Evolutionary conservation across 2,329 filamentous ascomycete genomes (phyloP), one percentile per base, ranked within the genome.

Genomic region (Sclerotinia spermophila): DNA sequence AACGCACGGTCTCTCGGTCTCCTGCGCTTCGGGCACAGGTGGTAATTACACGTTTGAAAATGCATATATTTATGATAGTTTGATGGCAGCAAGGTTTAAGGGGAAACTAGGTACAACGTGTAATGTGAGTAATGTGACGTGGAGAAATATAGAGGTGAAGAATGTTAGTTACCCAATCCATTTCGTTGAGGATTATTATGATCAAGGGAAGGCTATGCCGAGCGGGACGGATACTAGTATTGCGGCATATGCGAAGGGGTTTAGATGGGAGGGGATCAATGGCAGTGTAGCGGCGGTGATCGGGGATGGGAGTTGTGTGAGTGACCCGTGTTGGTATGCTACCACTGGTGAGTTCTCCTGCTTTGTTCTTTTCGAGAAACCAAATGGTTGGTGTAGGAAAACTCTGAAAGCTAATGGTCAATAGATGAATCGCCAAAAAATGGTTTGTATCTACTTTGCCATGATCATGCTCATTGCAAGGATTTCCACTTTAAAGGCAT

Each of bases 41-140:
- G 40, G 60, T 21, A 69, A 69, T 19, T 66, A 66, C 15, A 65
- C 60, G 7, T 69, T 65, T 30, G 68, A 66, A 38, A 66, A 66
- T 35, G 68, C 60, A 1, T 42, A 53, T 33, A 56, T 69, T 17
- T 69, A 66, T 15, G 68, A 69, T 24, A 62, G 53, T 60, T 10
- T 69, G 3, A 66, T 69, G 60, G 68, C 59, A 5, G 51, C 68
- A n/a, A 40, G 60, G 21, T 69, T 69, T 24, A 69, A 65, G 40
- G 68, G 60, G 0, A 8, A 0, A 13, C 19, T 69, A 19, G 67
- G 67, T 11, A 45, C 21, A 7, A 58, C 68, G 5, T 66, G 68
- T 27, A 48, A 66, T 30, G 11, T 69, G 1, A 55, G 24, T 13
- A 38, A 69, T 45, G 60, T 69, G 7, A 69, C 59, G 10, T 69